Base-by-base conservation (phyloP, 2,329 filamentous ascomycete species). In the Phialophora macrospora region DNA sequence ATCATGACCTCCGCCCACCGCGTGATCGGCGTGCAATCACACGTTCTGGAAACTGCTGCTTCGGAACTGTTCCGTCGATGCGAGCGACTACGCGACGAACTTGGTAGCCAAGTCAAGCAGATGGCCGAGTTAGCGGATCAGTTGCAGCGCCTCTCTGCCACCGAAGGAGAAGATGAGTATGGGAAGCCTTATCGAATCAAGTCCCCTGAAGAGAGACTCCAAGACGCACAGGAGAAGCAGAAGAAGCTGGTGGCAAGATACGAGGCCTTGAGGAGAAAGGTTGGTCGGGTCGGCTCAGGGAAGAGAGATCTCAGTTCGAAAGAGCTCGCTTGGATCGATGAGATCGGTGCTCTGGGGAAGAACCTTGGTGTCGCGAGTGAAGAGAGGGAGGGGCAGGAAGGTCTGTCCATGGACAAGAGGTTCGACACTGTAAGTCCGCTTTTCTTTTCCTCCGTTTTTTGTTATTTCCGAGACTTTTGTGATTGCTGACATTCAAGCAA, bases 11-110 rank as follows among this genome's bases (percentile, higher is more conserved):
- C 76, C 41, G 79, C 81, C 2, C 82, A 84, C 67, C 76, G 81
- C 44, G 77, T 81, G 4, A 71, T 83, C 22, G 80, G 80, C 34
- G 72, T 75, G 26, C 79, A 83, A 69, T 83, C 81, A 4, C 76
- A 79, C 60, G 72, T 76, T 12, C 74, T 83, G 5, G 80, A 81
- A 61, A 73, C 77, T 63, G 81, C 81, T 9, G 81, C 80, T 11
- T 80, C 82, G 2, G 81, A 83, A 68, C 74, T 84, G n/a, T 83
- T 83, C 74, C 79, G 81, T 41, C 79, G 81, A n/a, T 83, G 81
- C 67, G 80, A 83, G 61, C 74, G 80, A 20, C 69, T 84, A 51
- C 77, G 77, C 64, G 77, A 78, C 14, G 82, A 83, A 70, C 78
- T 84, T 71, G 73, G 75, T 12, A 79, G 82, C 52, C 82, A 83